Evolutionary conservation across 768 basidiomycete genomes (phyloP), one percentile per base, ranked within the genome.

Genomic region (Rhizopogon roseolus): DNA sequence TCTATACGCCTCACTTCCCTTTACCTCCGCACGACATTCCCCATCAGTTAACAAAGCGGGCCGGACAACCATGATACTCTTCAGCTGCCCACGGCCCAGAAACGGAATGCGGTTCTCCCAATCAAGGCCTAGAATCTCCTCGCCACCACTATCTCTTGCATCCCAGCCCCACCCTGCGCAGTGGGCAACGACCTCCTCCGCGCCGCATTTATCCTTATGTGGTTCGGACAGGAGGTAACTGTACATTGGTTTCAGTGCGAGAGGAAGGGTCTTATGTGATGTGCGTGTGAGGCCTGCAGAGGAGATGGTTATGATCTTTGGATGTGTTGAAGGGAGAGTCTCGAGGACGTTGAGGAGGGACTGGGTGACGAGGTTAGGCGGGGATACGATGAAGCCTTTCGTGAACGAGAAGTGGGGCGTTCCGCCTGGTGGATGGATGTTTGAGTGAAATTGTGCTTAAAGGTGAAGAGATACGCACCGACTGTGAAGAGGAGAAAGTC

Each of bases 11-110:
- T 9, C 38, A 22, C 14, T 19, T 19, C 27, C 17, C 1, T 51
- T 71, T 28, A 62, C 60, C 25, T 67, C 65, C 6, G 56, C 60
- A 5, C 63, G 54, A 62, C 80, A 82, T 6, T 72, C 70, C 0
- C 85, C 84, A 56, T 86, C 80, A 1, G 79, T 85, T 17, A 88
- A 63, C 32, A 85, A 22, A 38, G 82, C 80, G 4, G 86, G 78
- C 9, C 85, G 71, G 2, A 90, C 62, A 9, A 87, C 71, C 2
- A 79, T 66, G 1, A 70, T 50, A 14, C 64, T 64, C 58, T 76
- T 73, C 49, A 84, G 55, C 17, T 69, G 65, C 9, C 82, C 84
- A 4, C 62, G 54, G 6, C 58, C 62, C 0, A 79, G 82, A 8
- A 32, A 32, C 7, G 10, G 7, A 17, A 74, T 59, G 8, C 64